phyloP scores from a whole-genome alignment of 306 rosid genomes.

The Canavalia ensiformis region DNA sequence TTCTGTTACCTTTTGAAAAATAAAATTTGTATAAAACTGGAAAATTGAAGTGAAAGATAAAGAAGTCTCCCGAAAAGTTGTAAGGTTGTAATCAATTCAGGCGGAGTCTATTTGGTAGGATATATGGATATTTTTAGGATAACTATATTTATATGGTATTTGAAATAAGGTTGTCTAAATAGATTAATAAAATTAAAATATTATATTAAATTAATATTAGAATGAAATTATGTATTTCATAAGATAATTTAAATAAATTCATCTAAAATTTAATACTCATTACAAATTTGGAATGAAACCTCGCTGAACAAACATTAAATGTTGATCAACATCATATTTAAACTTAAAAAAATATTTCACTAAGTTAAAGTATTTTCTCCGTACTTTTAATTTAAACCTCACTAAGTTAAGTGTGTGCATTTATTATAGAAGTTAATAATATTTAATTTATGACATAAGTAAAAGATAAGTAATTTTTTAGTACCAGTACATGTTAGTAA shows the following conservation, averaged over 20 bases:
- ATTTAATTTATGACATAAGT: no score
- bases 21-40: not conserved
- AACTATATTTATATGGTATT: not conserved
- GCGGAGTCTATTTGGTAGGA: not conserved
- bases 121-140: slow-evolving; percentile 30
- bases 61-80: not conserved
- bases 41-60: not conserved
- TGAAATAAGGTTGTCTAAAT: no score
- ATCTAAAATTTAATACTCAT: slow-evolving; percentile 5
- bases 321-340: not conserved
- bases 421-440: no score
- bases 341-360: no score
- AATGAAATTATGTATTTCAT: no score
- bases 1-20: not conserved
- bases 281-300: not conserved
- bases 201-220: no score
- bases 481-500: no score
- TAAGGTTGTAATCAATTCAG: slow-evolving; percentile 43
- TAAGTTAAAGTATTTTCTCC: no score
- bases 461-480: not conserved
- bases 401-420: no score
- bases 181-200: no score
- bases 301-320: not conserved
- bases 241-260: no score
- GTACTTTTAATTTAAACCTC: no score